Base-by-base conservation (phyloP, 2,329 filamentous ascomycete species). In the Aspergillus pseudoglaucus region DNA sequence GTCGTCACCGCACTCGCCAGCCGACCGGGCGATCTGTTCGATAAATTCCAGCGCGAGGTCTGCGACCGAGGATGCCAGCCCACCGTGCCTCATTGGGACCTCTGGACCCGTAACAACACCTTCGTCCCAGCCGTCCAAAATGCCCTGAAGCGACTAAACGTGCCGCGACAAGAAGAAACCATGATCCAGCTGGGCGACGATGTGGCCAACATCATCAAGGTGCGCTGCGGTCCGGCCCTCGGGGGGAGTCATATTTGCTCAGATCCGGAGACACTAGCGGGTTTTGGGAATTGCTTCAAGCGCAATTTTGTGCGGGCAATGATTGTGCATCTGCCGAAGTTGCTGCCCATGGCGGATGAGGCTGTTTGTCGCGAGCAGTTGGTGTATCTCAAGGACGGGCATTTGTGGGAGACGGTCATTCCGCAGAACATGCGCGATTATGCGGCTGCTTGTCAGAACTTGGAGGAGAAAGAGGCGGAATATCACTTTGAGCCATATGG, bases 1-100 rank as follows among this genome's bases (percentile, higher is more conserved):
- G 90, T 95, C 22, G 89, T 96, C n/a, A 87, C 91, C 37, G 87
- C 88, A 6, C 56, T 66, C 10, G 57, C 61, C 39, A 55, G 60
- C 42, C 60, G 63, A 46, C 63, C 63, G 2, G 52, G 51, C 37
- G 58, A 64, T 17, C 43, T 66, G 12, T 65, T 61, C 53, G 52
- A 62, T 18, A 62, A 61, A 43, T 66, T 66, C 47, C 63, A 66
- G 50, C 56, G 53, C 14, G 63, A 66, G 42, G 61, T 66, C 53
- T 66, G 63, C 47, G 61, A 63, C 14, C 50, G 46, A 30, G 63
- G 63, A 44, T 66, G 63, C 33, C 59, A 65, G 37, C 63, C 63
- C 12, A 65, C 61, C 9, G 54, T 66, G 23, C 59, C 63, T 3
- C 63, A 66, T 40, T 65, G 63, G 63, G 63, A 66, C 37, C 59